Conservation (phyloP, 2,329 filamentous ascomycete genomes). For the Nemania sp. region DNA sequence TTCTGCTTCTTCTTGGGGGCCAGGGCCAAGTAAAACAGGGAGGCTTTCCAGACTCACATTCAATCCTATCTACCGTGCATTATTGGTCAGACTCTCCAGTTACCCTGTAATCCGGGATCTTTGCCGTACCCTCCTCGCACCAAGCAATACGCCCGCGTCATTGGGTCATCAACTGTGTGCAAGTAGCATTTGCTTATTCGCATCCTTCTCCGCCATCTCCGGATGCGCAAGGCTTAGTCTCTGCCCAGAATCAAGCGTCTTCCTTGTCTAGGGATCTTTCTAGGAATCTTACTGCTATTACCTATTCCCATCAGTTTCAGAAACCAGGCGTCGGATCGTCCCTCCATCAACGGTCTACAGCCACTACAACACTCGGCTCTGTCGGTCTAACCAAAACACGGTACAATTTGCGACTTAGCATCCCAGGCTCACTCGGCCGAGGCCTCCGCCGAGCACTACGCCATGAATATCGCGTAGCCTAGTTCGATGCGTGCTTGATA, state of each 20-base stretch:
- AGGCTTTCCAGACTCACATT: slow-evolving; percentile 12
- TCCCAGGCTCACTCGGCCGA: not conserved
- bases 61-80: not conserved
- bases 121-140: slow-evolving; percentile 15
- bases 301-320: not conserved
- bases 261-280: slow-evolving; percentile 6
- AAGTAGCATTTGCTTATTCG: slow-evolving; percentile 12
- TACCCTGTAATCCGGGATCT: slow-evolving; percentile 17
- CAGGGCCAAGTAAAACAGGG: slow-evolving; percentile 8
- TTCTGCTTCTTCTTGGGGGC: not conserved
- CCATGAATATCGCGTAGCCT: slow-evolving; percentile 32
- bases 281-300: slow-evolving; percentile 18
- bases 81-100: slow-evolving; percentile 17
- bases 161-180: slow-evolving; percentile 24
- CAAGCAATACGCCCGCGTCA: slow-evolving; percentile 23
- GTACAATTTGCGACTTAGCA: not conserved
- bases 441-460: slow-evolving; percentile 17
- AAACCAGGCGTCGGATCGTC: not conserved
- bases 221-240: slow-evolving; percentile 19
- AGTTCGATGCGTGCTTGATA: slow-evolving; percentile 23
- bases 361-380: not conserved
- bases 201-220: slow-evolving; percentile 26
- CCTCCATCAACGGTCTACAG: not conserved
- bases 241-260: slow-evolving; percentile 6
- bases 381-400: slow-evolving; percentile 10